Conservation (phyloP, 208 protist genomes). For the Phytomonas serpens region DNA sequence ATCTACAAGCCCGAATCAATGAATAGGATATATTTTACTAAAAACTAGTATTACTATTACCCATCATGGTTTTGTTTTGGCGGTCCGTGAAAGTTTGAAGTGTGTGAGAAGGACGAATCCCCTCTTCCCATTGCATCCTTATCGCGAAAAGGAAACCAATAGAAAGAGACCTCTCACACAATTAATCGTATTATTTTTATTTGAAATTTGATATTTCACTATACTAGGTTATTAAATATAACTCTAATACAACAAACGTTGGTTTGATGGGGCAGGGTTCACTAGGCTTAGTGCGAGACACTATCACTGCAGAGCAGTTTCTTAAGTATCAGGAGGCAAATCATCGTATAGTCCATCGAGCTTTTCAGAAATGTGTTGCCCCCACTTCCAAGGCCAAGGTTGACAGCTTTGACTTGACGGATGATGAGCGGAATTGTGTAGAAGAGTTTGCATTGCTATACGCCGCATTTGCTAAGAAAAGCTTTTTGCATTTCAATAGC, state of each 20-base stretch:
- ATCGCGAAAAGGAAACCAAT: background rate
- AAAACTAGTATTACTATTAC: background rate
- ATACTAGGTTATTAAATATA: background rate
- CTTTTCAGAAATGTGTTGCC: constrained; percentile 73
- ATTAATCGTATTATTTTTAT: background rate
- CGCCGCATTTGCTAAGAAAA: constrained; percentile 45
- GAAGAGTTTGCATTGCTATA: constrained; percentile 81
- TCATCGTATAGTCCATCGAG: constrained; percentile 45
- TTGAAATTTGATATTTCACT: background rate
- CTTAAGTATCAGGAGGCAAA: constrained; percentile 48
- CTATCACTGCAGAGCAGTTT: constrained; percentile 63
- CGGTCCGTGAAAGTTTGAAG: background rate
- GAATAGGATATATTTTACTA: background rate
- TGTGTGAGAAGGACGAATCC: background rate
- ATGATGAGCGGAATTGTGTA: constrained; percentile 64
- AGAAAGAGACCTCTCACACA: background rate
- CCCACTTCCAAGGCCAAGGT: constrained; percentile 35
- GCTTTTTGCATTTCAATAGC: constrained; percentile 49
- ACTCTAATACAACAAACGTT: background rate
- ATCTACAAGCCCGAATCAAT: background rate
- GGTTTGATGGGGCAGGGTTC: constrained; percentile 58
- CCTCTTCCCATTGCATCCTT: background rate
- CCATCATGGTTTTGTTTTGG: background rate
- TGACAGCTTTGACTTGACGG: constrained; percentile 34
- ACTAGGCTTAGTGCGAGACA: constrained; percentile 45